These are phyloP conservation scores for Arctium minus DNA, from an alignment of 129 eudicot species.

Conservation along the genomic window DNA sequence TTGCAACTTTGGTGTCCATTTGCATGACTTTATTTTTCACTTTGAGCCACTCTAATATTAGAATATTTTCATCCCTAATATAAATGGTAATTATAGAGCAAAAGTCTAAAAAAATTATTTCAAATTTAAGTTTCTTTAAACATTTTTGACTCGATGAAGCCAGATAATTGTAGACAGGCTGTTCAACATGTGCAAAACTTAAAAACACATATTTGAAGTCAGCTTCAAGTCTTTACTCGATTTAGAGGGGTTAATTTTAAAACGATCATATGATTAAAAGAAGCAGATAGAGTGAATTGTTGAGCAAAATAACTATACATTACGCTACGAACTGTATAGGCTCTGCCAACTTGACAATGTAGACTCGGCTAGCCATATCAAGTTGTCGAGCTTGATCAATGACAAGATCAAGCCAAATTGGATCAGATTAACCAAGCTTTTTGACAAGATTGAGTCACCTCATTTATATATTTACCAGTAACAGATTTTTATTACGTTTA, in stretches of 20 bases:
- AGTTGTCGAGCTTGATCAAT: neutral
- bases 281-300: neutral
- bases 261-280: neutral
- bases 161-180: neutral
- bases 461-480: too few relatives aligned
- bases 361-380: neutral
- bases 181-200: neutral
- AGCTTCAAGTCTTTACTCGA: neutral
- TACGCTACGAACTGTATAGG: too few relatives aligned
- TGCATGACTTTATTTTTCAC: constrained; percentile 1
- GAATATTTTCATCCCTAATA: neutral
- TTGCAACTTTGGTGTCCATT: constrained; percentile 11
- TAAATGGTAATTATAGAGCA: neutral
- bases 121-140: neutral
- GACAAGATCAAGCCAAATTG: neutral
- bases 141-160: too few relatives aligned
- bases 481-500: neutral
- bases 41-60: neutral
- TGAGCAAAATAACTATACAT: too few relatives aligned
- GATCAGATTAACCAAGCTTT: neutral
- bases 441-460: neutral
- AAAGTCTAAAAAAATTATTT: too few relatives aligned
- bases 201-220: neutral
- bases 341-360: too few relatives aligned
- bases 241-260: neutral